phyloP scores from a whole-genome alignment of 768 basidiomycete species.

The Pleurotus cornucopiae region DNA sequence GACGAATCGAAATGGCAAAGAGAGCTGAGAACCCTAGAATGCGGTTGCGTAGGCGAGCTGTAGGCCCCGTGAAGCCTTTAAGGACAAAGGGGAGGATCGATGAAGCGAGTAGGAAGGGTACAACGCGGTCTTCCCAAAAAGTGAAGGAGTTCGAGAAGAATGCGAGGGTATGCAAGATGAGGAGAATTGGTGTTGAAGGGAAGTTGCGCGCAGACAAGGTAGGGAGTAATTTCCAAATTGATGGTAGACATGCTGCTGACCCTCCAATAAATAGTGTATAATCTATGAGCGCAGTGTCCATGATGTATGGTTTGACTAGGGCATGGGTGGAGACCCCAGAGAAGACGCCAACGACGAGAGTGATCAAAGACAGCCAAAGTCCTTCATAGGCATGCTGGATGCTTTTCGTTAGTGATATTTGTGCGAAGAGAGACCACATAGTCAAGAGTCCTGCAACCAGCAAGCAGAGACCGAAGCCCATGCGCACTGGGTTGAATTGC shows the following conservation, averaged over 20 bases:
- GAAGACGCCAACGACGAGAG: conserved; percentile 32
- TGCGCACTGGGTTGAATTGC: conserved; percentile 80
- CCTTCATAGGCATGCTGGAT: conserved; percentile 37
- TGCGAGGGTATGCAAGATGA: conserved; percentile 64
- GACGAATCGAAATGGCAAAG: conserved; percentile 63
- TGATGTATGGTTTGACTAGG: conserved; percentile 28
- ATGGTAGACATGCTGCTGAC: conserved; percentile 33
- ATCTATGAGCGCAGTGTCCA: conserved; percentile 50
- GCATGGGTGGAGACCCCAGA: conserved; percentile 27
- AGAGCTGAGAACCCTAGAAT: conserved; percentile 70
- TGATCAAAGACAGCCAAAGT: conserved; percentile 27
- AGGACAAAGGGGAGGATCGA: conserved; percentile 59
- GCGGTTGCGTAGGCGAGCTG: conserved; percentile 62
- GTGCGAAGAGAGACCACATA: conserved; percentile 50
- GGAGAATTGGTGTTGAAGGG: conserved; percentile 36
- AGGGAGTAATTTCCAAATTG: conserved; percentile 36
- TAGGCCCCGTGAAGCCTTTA: conserved; percentile 65
- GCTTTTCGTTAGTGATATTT: conserved; percentile 33
- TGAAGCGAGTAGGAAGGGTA: conserved; percentile 68
- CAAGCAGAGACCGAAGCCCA: conserved; percentile 66
- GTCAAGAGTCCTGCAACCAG: conserved; percentile 54
- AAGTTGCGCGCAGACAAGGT: conserved; percentile 25
- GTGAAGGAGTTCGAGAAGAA: conserved; percentile 96
- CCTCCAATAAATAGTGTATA: conserved; percentile 44
- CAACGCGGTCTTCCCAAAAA: conserved; percentile 92